Conservation (phyloP, 352 stramenopile species). For the Pythium graminicola region DNA sequence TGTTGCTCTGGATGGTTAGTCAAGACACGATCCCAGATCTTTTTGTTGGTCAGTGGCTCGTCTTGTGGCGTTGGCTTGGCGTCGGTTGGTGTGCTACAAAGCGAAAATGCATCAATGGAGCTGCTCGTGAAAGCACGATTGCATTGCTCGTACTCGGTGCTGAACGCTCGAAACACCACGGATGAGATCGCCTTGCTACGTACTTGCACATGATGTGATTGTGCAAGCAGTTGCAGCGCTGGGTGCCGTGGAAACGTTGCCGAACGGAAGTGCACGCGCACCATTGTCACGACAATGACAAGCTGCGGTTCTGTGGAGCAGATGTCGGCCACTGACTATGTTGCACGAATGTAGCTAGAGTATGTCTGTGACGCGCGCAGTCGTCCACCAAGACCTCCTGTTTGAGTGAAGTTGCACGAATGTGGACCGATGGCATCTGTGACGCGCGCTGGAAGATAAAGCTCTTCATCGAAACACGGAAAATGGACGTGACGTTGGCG, state of each 20-base stretch:
- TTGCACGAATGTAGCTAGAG: slow-evolving; percentile 26
- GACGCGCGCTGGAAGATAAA: too few relatives aligned
- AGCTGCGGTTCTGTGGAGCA: slow-evolving; percentile 3
- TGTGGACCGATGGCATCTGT: too few relatives aligned
- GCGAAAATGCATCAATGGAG: slow-evolving; percentile 15
- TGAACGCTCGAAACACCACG: slow-evolving; percentile 26
- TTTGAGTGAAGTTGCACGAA: too few relatives aligned
- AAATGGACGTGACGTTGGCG: slow-evolving; percentile 19
- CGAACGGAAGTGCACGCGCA: slow-evolving; percentile 18
- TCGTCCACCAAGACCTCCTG: too few relatives aligned
- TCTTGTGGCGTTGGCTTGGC: slow-evolving; percentile 28
- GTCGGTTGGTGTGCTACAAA: not conserved
- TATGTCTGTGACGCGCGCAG: slow-evolving; percentile 11
- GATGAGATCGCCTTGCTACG: not conserved
- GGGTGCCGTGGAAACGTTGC: slow-evolving; percentile 9
- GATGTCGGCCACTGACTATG: not conserved
- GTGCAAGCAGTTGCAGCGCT: slow-evolving; percentile 12
- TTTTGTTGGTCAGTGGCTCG: slow-evolving; percentile 55
- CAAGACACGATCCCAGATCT: slow-evolving; percentile 67
- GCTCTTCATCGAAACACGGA: not conserved
- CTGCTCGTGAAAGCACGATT: not conserved
- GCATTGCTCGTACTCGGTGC: slow-evolving; percentile 29
- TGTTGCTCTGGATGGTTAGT: slow-evolving; percentile 44
- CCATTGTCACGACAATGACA: not conserved
- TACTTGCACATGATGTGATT: not conserved